These are phyloP conservation scores for Jamesozyma piceae DNA, from an alignment of 805 yeast genomes.

Conservation along the genomic window DNA sequence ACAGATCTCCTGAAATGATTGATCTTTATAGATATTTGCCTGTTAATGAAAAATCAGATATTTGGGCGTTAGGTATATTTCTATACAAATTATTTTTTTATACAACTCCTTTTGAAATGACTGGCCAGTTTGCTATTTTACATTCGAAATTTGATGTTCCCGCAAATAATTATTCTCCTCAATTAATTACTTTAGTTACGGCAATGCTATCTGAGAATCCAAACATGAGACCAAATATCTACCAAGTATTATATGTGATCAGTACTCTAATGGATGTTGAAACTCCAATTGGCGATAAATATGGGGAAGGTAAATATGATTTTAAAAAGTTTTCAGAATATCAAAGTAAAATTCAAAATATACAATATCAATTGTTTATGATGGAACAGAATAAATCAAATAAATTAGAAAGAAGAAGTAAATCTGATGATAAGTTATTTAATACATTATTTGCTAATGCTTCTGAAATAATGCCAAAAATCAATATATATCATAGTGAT, in stretches of 20 bases:
- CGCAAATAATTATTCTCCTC: slow-evolving; percentile 60
- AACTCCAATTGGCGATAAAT: slow-evolving; percentile 39
- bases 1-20: too few species aligned
- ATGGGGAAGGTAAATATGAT: slow-evolving; percentile 44
- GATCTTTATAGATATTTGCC: slow-evolving; percentile 77
- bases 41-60: slow-evolving; percentile 85
- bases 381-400: slow-evolving; percentile 18
- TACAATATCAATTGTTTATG: slow-evolving; percentile 25
- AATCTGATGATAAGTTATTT: slow-evolving; percentile 13
- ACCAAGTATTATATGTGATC: slow-evolving; percentile 61
- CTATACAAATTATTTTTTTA: slow-evolving; percentile 85
- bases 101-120: slow-evolving; percentile 85
- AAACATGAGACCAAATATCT: slow-evolving; percentile 71
- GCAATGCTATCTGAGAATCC: slow-evolving; percentile 83
- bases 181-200: slow-evolving; percentile 65
- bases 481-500: slow-evolving; percentile 10
- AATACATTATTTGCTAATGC: slow-evolving; percentile 21
- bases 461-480: slow-evolving; percentile 26
- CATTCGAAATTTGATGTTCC: slow-evolving; percentile 81
- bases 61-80: slow-evolving; percentile 94
- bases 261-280: slow-evolving; percentile 50
- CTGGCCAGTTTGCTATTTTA: slow-evolving; percentile 77
- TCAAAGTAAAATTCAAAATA: slow-evolving; percentile 32
- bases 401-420: slow-evolving; percentile 7
- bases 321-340: slow-evolving; percentile 47